These are phyloP conservation scores for Dictyostelium firmibasis DNA, from an alignment of 78 protist genomes.

Conservation along the genomic window DNA sequence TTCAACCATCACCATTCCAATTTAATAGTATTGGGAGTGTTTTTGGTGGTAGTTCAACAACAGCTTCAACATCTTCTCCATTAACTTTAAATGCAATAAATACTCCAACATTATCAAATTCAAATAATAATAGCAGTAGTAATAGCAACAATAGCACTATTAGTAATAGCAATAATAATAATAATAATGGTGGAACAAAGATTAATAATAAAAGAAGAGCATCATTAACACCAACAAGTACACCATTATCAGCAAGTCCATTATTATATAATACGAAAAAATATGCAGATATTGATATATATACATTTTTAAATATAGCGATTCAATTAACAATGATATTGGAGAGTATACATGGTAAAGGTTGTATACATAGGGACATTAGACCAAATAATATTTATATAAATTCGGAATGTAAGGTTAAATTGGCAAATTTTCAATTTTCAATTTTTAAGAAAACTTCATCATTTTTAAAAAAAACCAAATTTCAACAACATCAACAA, in stretches of 20 bases:
- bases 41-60: background rate
- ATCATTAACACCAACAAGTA: background rate
- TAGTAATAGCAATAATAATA: background rate
- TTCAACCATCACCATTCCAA: background rate
- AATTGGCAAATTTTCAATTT: slow-evolving; percentile 55
- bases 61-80: slow-evolving; percentile 7
- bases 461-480: background rate
- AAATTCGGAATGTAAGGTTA: background rate
- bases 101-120: background rate
- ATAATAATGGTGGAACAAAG: background rate
- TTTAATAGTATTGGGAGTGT: background rate
- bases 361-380: slow-evolving; percentile 64
- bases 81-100: background rate
- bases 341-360: slow-evolving; percentile 44
- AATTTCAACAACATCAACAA: background rate
- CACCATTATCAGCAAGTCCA: slow-evolving; percentile 58
- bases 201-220: slow-evolving; percentile 7
- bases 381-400: slow-evolving; percentile 49
- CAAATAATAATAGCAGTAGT: background rate
- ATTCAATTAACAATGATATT: slow-evolving; percentile 36
- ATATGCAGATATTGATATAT: slow-evolving; percentile 36
- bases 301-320: slow-evolving; percentile 36
- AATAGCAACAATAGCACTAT: background rate
- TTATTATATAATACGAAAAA: slow-evolving; percentile 1
- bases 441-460: slow-evolving; percentile 34